Conservation (phyloP, 2,329 filamentous ascomycete genomes). For the Akanthomyces dipterigenus region DNA sequence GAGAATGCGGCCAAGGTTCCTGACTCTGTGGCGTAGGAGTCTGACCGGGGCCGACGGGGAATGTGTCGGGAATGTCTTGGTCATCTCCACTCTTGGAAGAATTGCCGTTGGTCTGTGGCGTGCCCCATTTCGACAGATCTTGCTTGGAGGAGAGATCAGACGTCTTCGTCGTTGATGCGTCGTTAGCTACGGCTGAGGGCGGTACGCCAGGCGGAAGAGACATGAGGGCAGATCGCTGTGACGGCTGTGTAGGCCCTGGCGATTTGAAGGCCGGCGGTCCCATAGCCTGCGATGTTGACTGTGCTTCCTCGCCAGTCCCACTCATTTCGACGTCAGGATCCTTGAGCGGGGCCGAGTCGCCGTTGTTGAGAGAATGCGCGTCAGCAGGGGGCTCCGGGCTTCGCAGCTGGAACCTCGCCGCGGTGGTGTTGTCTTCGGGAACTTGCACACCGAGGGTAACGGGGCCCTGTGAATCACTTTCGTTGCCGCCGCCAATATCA, state of each 20-base stretch:
- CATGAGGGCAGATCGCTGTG: conserved; percentile 57
- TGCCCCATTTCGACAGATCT: conserved; percentile 55
- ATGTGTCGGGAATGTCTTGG: conserved; percentile 47
- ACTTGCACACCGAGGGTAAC: conserved; percentile 59
- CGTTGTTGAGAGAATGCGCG: conserved; percentile 45
- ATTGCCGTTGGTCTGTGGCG: conserved; percentile 63
- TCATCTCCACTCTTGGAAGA: conserved; percentile 24
- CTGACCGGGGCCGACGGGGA: conserved; percentile 17
- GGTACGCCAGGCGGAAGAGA: conserved; percentile 51
- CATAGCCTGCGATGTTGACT: conserved; percentile 43
- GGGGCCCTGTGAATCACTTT: conserved; percentile 48
- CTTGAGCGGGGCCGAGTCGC: conserved; percentile 43
- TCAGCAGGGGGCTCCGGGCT: conserved; percentile 35
- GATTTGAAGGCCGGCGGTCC: conserved; percentile 37
- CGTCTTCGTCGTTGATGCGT: conserved; percentile 90
- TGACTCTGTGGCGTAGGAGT: conserved; percentile 46
- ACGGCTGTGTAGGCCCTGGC: conserved; percentile 49
- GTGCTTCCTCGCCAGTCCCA: conserved; percentile 42
- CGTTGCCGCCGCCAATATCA: conserved; percentile 43
- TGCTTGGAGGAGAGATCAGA: conserved; percentile 62
- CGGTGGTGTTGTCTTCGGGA: conserved; percentile 41
- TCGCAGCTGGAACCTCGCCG: conserved; percentile 49
- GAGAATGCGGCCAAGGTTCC: conserved; percentile 52
- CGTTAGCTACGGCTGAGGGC: conserved; percentile 61
- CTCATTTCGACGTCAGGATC: conserved; percentile 57